A percentile compares a stretch with the other conserved stretches of the same genome.
phyloP scores from a whole-genome alignment of 495 filamentous ascomycete genomes.

The Aspergillus cristatus region DNA sequence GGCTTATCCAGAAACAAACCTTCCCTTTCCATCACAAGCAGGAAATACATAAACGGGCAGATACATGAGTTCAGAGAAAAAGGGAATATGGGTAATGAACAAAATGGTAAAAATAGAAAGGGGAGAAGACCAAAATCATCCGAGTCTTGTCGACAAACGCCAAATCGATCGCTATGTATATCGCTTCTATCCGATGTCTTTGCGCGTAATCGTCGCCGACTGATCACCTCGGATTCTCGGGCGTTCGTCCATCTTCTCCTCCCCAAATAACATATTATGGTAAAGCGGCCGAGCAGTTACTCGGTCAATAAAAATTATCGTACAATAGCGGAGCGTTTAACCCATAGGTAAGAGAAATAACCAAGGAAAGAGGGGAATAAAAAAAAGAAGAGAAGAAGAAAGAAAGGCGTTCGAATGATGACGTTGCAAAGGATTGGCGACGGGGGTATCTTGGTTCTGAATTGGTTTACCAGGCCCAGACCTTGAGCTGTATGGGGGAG shows the following conservation, averaged over 20 bases:
- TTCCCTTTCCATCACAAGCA: conserved; percentile 20
- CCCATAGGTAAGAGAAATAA: conserved; percentile 21
- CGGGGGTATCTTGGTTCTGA: conserved; percentile 37
- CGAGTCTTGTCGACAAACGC: background rate
- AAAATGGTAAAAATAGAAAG: background rate
- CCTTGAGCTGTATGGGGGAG: conserved; percentile 56
- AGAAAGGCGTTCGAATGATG: conserved; percentile 20
- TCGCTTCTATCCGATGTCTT: no score
- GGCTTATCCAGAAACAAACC: conserved; percentile 28
- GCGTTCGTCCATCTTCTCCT: conserved; percentile 12
- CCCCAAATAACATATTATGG: conserved; percentile 27
- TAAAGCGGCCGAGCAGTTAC: conserved; percentile 15
- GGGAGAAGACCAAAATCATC: background rate
- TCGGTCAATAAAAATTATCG: conserved; percentile 35
- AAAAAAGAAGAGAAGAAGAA: background rate
- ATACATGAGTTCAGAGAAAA: conserved; percentile 18
- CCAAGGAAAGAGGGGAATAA: conserved; percentile 8
- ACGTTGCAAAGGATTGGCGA: conserved; percentile 36
- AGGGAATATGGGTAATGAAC: conserved; percentile 17
- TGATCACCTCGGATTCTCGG: conserved; percentile 6
- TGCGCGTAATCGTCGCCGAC: no score
- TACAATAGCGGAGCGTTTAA: conserved; percentile 36
- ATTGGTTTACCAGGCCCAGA: conserved; percentile 64
- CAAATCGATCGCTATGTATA: no score
- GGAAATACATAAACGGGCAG: conserved; percentile 32